Evolutionary conservation across 495 filamentous ascomycete species (phyloP), one percentile per base, ranked within the genome.

Genomic region (Xylaria flabelliformis): DNA sequence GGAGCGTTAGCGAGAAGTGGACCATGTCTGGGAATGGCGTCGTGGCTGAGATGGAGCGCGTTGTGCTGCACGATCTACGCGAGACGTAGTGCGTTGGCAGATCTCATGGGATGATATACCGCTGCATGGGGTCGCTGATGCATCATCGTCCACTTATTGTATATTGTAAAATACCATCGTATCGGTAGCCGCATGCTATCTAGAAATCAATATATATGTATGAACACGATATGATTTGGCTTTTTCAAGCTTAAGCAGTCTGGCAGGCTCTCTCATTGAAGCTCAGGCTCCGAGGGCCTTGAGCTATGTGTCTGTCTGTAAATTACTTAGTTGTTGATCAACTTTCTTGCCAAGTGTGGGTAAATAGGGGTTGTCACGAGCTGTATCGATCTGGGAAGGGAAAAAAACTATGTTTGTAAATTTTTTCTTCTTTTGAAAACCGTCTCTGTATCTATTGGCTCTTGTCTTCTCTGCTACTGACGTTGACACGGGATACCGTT

Each of bases 1-100:
- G 83, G 73, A 88, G 86, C 72, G 93, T 98, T 39, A 85, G 86
- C 50, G 94, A 97, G 86, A 93, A 92, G 84, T 97, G 93, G 93
- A 91, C 89, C 66, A 73, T 98, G 75, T 89, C 91, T 71, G 93
- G 94, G 24, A 87, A 88, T 71, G 94, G 94, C n/a, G 85, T 95
- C 64, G 84, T 97, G 61, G 94, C 93, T 26, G 94, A 97, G 87
- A 88, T 95, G 83, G 90, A 93, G 83, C 87, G 89, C 69, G 84
- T 88, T 32, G 82, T 89, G 39, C 73, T 86, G 63, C 83, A 67
- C 5, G 75, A 79, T 67, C 64, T 79, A 4, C 64, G 76, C 24
- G 17, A 41, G n/a, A 17, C 5, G 7, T 36, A 17, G 32, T 7
- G 29, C 4, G 29, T 5, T 59, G 9, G 32, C 29, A 17, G 32